A percentile compares a stretch with the other conserved stretches of the same genome.
Evolutionary conservation across 1,284 basidiomycete genomes (phyloP).

Genomic region (Ustilago curta): DNA sequence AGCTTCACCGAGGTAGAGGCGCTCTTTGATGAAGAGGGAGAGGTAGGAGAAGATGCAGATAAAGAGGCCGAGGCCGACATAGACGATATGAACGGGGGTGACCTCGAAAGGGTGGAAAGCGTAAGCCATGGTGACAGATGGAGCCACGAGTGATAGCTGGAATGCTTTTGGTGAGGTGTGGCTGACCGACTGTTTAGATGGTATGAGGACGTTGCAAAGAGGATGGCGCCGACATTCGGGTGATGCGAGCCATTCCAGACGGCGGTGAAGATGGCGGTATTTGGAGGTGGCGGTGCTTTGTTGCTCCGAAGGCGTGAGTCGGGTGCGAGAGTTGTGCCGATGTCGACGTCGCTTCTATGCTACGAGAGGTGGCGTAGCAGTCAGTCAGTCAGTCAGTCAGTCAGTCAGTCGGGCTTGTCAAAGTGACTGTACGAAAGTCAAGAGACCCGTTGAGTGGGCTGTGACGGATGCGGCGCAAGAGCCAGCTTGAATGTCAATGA

Average conservation of each 20-base stretch:
- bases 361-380: neutral
- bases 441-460: neutral
- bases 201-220: constrained; percentile 24
- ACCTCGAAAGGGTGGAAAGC: constrained; percentile 66
- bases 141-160: neutral
- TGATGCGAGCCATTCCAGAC: constrained; percentile 18
- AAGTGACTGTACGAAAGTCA: constrained; percentile 1
- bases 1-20: constrained; percentile 94
- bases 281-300: neutral
- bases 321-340: neutral
- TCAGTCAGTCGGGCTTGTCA: neutral
- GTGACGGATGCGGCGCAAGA: constrained; percentile 1
- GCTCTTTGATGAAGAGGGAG: constrained; percentile 90
- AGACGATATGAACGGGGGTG: constrained; percentile 64
- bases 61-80: constrained; percentile 66
- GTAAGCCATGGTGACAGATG: constrained; percentile 29
- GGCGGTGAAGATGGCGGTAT: neutral
- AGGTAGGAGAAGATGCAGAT: constrained; percentile 87
- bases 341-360: neutral
- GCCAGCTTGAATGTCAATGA: neutral
- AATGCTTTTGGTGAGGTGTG: neutral
- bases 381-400: too few species aligned
- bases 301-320: too few species aligned
- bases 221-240: constrained; percentile 34
- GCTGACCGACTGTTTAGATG: constrained; percentile 5